A percentile compares a stretch with the other conserved stretches of the same genome.
phyloP scores from a whole-genome alignment of 2,329 filamentous ascomycete genomes.

The Dactylellina drechsleri region DNA sequence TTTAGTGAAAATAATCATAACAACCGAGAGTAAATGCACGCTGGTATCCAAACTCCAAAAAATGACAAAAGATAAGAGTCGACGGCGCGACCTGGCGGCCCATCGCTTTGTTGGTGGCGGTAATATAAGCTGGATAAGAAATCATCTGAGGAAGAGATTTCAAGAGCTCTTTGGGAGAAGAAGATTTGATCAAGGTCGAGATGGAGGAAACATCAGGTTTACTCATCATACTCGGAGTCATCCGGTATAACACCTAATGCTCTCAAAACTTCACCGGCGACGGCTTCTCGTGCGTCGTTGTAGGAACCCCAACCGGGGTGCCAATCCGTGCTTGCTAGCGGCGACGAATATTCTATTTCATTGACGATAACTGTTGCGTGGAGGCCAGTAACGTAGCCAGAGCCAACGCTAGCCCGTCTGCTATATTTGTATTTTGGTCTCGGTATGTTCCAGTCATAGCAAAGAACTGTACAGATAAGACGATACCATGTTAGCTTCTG shows the following conservation, averaged over 20 bases:
- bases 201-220: not conserved
- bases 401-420: slow-evolving; percentile 34
- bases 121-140: not conserved
- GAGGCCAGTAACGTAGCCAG: slow-evolving; percentile 43
- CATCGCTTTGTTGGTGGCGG: not conserved
- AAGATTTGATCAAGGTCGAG: not conserved
- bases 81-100: slow-evolving; percentile 23
- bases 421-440: slow-evolving; percentile 50
- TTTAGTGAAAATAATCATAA: not conserved
- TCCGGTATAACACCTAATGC: slow-evolving; percentile 48
- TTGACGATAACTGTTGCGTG: slow-evolving; percentile 52
- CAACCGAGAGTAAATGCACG: slow-evolving; percentile 2
- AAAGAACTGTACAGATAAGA: slow-evolving; percentile 28
- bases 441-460: slow-evolving; percentile 46
- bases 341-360: slow-evolving; percentile 52
- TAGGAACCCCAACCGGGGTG: slow-evolving; percentile 53
- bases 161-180: no score
- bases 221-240: slow-evolving; percentile 50
- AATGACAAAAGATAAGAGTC: not conserved
- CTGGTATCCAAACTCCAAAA: slow-evolving; percentile 8
- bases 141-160: slow-evolving; percentile 8
- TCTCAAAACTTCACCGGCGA: slow-evolving; percentile 48
- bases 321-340: slow-evolving; percentile 48
- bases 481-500: slow-evolving; percentile 9
- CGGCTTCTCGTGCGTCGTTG: slow-evolving; percentile 51